Evolutionary conservation across 306 rosid genomes (phyloP).

Genomic region (Vachellia pachyceras): DNA sequence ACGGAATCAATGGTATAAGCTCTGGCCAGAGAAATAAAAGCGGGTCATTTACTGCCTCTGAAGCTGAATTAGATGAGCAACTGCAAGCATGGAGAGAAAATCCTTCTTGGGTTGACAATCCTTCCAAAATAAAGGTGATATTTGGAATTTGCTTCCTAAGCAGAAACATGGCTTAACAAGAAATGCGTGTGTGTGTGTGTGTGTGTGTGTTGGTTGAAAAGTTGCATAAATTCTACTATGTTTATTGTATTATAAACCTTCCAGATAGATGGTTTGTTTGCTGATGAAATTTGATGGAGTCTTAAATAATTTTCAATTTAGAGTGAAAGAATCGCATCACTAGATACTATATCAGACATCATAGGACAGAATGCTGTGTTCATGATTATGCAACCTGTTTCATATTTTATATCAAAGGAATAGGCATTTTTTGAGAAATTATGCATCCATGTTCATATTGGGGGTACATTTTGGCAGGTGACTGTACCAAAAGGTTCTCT

Average conservation of each 20-base stretch:
- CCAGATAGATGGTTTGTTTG: background rate
- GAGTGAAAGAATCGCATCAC: slow-evolving; percentile 24
- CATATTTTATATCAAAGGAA: slow-evolving; percentile 1
- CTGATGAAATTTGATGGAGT: background rate
- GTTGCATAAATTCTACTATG: slow-evolving; percentile 8
- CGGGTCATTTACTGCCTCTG: slow-evolving; percentile 50
- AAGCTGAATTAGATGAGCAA: slow-evolving; percentile 80
- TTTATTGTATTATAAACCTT: background rate
- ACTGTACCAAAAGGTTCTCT: slow-evolving; percentile 93
- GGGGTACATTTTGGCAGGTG: slow-evolving; percentile 64
- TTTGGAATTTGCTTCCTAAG: slow-evolving; percentile 16
- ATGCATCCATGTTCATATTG: slow-evolving; percentile 13
- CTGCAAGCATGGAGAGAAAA: slow-evolving; percentile 87
- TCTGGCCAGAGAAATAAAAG: slow-evolving; percentile 44
- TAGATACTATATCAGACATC: background rate
- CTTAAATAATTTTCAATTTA: background rate
- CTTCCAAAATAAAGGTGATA: slow-evolving; percentile 71
- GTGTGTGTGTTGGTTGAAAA: background rate
- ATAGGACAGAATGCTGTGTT: slow-evolving; percentile 16
- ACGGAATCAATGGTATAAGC: slow-evolving; percentile 42
- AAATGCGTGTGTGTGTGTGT: background rate
- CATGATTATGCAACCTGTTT: slow-evolving; percentile 20
- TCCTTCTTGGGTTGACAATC: slow-evolving; percentile 83
- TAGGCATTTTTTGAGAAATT: slow-evolving; percentile 16
- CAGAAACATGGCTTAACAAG: background rate